phyloP scores from a whole-genome alignment of 1,284 basidiomycete genomes.

The Mycena sp. region DNA sequence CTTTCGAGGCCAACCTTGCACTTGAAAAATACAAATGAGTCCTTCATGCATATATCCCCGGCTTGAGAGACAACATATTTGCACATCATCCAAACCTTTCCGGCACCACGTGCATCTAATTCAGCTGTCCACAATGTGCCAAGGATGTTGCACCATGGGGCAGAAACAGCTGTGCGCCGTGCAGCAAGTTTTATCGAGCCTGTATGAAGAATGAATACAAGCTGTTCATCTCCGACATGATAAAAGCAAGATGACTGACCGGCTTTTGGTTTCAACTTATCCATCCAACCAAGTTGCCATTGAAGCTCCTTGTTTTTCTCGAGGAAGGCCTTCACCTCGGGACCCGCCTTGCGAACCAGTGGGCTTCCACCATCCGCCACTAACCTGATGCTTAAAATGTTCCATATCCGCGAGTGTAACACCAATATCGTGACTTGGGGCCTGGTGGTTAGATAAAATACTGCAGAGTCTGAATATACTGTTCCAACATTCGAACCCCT shows the following conservation, averaged over 20 bases:
- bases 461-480: conserved; percentile 46
- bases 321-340: not conserved
- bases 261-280: not conserved
- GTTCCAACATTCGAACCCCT: conserved; percentile 50
- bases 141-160: not conserved
- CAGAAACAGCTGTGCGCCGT: not conserved
- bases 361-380: not conserved
- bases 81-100: not conserved
- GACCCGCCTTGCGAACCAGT: not conserved
- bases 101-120: not conserved
- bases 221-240: too few relatives aligned
- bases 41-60: not conserved
- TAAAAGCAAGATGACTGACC: not conserved
- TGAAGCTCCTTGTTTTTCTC: not conserved
- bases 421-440: conserved; percentile 50
- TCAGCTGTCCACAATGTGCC: not conserved
- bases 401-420: conserved; percentile 40
- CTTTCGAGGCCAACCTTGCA: too few relatives aligned
- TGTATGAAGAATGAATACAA: not conserved
- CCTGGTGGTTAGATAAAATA: conserved; percentile 45
- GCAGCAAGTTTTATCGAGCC: not conserved
- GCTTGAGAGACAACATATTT: conserved; percentile 1
- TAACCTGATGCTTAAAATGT: conserved; percentile 36
- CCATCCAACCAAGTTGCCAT: not conserved
- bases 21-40: conserved; percentile 7